Evolutionary conservation across 805 yeast genomes (phyloP).

Genomic region (Allodekkera sacchari): DNA sequence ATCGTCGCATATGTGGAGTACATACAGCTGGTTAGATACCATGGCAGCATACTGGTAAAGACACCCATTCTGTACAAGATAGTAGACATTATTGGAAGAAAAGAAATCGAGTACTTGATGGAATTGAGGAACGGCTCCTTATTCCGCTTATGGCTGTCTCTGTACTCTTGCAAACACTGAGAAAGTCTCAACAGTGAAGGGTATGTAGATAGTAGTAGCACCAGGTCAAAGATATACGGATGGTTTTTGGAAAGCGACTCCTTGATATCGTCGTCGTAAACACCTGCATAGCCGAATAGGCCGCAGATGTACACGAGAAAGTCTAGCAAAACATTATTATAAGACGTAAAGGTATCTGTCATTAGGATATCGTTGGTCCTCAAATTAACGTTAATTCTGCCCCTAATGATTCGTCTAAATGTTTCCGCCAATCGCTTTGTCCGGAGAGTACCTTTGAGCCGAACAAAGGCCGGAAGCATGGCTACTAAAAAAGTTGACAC

Average conservation of each 20-base stretch:
- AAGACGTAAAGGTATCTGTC: conserved; percentile 81
- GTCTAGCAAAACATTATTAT: conserved; percentile 69
- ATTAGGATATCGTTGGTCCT: conserved; percentile 75
- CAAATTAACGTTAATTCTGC: conserved; percentile 49
- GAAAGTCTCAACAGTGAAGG: conserved; percentile 73
- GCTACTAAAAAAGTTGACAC: conserved; percentile 25
- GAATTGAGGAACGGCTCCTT: conserved; percentile 59
- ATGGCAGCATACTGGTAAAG: conserved; percentile 24
- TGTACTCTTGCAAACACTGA: conserved; percentile 74
- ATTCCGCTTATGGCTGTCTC: conserved; percentile 34
- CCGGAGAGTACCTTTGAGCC: conserved; percentile 17
- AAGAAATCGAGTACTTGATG: conserved; percentile 60
- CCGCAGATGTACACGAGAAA: conserved; percentile 48
- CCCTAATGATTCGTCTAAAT: conserved; percentile 43
- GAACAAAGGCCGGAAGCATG: conserved; percentile 24
- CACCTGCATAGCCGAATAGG: conserved; percentile 27
- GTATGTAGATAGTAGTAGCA: conserved; percentile 25
- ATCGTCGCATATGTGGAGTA: conserved; percentile 72
- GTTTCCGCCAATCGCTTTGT: conserved; percentile 42
- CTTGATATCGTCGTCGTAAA: too few species aligned
- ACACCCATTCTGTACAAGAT: conserved; percentile 20
- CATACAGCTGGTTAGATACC: conserved; percentile 39
- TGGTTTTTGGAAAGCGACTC: conserved; percentile 27
- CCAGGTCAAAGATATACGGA: conserved; percentile 20
- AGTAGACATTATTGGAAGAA: conserved; percentile 41